A percentile compares a stretch with the other conserved stretches of the same genome.
Evolutionary conservation across 192 early-diverging fungal species (phyloP).

Genomic region (Neocallimastix lanati): DNA sequence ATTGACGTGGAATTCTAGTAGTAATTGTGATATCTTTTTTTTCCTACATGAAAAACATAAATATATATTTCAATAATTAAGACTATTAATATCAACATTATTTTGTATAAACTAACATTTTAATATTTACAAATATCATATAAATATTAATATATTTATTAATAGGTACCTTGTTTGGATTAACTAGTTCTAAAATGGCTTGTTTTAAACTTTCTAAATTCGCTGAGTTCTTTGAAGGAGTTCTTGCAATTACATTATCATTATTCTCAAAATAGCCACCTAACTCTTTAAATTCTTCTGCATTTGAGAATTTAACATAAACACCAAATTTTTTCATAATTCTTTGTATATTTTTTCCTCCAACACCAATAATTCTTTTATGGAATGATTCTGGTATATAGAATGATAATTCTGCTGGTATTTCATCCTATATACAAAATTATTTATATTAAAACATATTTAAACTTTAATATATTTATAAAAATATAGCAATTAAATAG

Average conservation of each 20-base stretch:
- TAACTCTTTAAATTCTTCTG: conserved; percentile 43
- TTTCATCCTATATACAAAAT: conserved; percentile 36
- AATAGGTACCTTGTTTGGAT: not conserved
- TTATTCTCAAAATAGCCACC: conserved; percentile 63
- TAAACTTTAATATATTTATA: not conserved
- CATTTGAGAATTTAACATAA: conserved; percentile 72
- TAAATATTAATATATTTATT: too few species aligned
- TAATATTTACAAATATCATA: too few species aligned
- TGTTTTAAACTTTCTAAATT: conserved; percentile 22
- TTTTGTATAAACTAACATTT: too few species aligned
- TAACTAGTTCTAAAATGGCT: not conserved
- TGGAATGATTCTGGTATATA: conserved; percentile 64
- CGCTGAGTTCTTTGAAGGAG: conserved; percentile 50
- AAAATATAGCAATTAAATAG: not conserved
- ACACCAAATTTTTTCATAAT: conserved; percentile 82
- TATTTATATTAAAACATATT: not conserved
- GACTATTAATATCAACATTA: too few species aligned
- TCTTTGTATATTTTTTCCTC: conserved; percentile 71
- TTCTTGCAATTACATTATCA: conserved; percentile 69
- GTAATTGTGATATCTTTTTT: not conserved
- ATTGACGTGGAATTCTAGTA: not conserved
- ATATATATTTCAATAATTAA: too few species aligned
- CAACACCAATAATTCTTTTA: conserved; percentile 75
- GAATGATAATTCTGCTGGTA: conserved; percentile 74
- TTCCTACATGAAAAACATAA: not conserved